phyloP scores from a whole-genome alignment of 139 green algal genomes.

The Chlorella sorokiniana region DNA sequence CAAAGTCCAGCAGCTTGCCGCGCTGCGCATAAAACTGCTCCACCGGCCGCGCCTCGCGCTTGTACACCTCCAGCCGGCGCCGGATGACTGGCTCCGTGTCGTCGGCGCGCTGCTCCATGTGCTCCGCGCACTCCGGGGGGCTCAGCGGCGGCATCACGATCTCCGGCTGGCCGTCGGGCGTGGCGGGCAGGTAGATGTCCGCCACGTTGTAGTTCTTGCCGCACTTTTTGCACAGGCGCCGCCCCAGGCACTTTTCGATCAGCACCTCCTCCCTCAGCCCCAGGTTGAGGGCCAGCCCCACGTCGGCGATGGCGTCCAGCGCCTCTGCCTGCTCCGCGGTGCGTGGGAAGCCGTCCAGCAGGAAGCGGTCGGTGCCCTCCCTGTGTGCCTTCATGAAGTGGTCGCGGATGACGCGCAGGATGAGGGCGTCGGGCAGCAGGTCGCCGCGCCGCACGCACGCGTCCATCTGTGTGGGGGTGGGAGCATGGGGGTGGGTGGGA shows the following conservation, averaged over 20 bases:
- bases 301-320: constrained; percentile 62
- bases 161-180: constrained; percentile 50
- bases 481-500: background rate
- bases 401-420: constrained; percentile 71
- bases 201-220: constrained; percentile 96
- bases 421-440: constrained; percentile 85
- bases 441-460: constrained; percentile 57
- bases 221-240: constrained; percentile 90
- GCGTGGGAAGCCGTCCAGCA: constrained; percentile 96
- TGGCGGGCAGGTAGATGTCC: constrained; percentile 85
- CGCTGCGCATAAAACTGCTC: constrained; percentile 82
- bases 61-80: constrained; percentile 84
- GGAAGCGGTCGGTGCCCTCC: constrained; percentile 72
- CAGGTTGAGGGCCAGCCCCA: constrained; percentile 91
- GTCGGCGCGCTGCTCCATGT: constrained; percentile 85
- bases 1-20: constrained; percentile 86
- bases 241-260: constrained; percentile 90
- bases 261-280: constrained; percentile 86
- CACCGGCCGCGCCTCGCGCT: constrained; percentile 74
- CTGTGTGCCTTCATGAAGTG: constrained; percentile 29
- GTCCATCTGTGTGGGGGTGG: constrained; percentile 26
- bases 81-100: constrained; percentile 87
- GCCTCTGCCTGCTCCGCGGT: constrained; percentile 74
- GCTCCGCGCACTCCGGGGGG: constrained; percentile 74
- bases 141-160: constrained; percentile 92